Evolutionary conservation across 371 early-diverging fungal species (phyloP).

Genomic region (Zychaea mexicana): DNA sequence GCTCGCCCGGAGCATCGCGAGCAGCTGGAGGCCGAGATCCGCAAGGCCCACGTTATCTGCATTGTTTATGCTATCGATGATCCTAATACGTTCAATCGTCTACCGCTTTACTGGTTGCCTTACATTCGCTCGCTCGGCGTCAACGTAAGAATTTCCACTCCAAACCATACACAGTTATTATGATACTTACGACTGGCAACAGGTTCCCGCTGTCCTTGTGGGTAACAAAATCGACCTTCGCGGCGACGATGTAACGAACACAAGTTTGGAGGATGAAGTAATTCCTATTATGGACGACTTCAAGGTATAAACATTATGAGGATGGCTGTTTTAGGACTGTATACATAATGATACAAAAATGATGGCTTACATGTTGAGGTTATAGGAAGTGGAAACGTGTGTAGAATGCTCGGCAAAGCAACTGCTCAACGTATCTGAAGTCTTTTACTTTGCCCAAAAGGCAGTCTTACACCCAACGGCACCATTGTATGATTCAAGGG

Average conservation of each 20-base stretch:
- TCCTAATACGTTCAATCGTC: conserved; percentile 78
- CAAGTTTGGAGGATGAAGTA: conserved; percentile 88
- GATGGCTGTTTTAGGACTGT: background rate
- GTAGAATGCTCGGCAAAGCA: conserved; percentile 97
- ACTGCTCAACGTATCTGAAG: conserved; percentile 92
- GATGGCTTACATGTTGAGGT: background rate
- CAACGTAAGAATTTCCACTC: conserved; percentile 62
- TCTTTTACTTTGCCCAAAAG: conserved; percentile 99
- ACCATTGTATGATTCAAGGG: conserved; percentile 92
- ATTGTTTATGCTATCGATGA: conserved; percentile 93
- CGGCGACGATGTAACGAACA: conserved; percentile 78
- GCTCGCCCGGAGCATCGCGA: conserved; percentile 88
- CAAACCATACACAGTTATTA: background rate
- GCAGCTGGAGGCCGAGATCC: conserved; percentile 86
- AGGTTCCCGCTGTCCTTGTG: conserved; percentile 95
- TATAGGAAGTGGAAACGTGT: conserved; percentile 96
- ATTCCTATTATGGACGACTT: conserved; percentile 97
- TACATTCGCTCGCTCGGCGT: conserved; percentile 87
- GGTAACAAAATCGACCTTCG: conserved; percentile 96
- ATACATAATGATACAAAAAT: background rate
- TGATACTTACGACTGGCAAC: background rate
- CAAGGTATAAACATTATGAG: conserved; percentile 57
- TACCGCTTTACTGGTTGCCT: conserved; percentile 91
- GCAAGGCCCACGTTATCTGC: conserved; percentile 95
- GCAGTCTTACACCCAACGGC: conserved; percentile 97